Conservation (phyloP, 352 stramenopile genomes). For the Peronosclerospora sorghi region DNA sequence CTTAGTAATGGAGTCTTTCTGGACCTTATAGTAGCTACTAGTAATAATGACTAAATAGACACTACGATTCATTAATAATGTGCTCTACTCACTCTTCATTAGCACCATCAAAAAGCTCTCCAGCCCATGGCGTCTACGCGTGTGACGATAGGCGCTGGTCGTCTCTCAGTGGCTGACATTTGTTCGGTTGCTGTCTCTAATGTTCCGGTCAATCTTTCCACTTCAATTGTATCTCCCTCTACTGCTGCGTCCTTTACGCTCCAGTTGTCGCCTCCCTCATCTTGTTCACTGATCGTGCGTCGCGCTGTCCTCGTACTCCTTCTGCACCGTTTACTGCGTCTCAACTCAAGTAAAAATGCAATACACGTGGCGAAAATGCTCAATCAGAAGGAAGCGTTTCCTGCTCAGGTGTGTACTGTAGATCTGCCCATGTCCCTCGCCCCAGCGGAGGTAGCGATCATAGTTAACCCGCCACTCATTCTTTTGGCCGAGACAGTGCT, state of each 20-base stretch:
- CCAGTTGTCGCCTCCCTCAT: constrained; percentile 3
- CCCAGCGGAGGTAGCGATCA: constrained; percentile 23
- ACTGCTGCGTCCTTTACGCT: constrained; percentile 5
- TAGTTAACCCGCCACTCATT: constrained; percentile 23
- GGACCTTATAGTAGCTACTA: too few relatives aligned
- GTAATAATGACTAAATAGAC: too few relatives aligned
- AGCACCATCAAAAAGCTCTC: too few relatives aligned
- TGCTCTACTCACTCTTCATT: too few relatives aligned
- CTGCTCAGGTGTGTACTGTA: constrained; percentile 16
- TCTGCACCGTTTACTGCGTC: constrained; percentile 33
- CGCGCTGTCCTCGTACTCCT: constrained; percentile 35
- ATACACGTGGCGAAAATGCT: constrained; percentile 44
- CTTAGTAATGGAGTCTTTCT: too few relatives aligned
- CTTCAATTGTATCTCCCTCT: constrained; percentile 3
- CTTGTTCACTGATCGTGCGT: too few relatives aligned
- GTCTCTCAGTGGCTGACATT: constrained; percentile 52
- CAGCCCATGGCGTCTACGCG: constrained; percentile 33
- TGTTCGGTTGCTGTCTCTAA: constrained; percentile 40
- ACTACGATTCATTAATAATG: too few relatives aligned
- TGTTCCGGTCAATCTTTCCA: constrained; percentile 32
- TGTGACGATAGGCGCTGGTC: constrained; percentile 41
- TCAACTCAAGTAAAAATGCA: constrained; percentile 22
- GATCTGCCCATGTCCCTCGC: constrained; percentile 30
- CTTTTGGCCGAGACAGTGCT: constrained; percentile 47
- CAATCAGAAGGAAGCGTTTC: constrained; percentile 37